These are phyloP conservation scores for Pleurotus salmoneostramineus DNA, from an alignment of 768 basidiomycete genomes.

Conservation along the genomic window DNA sequence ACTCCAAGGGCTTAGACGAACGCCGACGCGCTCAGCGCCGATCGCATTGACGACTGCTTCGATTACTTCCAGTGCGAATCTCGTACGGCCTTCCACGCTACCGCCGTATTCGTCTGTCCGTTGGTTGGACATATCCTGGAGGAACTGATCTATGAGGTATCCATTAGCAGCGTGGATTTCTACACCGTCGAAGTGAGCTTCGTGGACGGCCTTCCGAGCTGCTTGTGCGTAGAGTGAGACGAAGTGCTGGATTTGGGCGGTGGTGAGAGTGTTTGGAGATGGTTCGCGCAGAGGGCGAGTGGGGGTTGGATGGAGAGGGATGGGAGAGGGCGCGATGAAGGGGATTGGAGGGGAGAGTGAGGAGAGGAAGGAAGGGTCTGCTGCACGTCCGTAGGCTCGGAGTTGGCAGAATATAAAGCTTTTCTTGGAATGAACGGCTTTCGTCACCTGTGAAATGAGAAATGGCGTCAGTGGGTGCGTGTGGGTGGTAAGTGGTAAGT, in stretches of 20 bases:
- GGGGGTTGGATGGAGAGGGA: slow-evolving; percentile 9
- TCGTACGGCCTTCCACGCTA: slow-evolving; percentile 40
- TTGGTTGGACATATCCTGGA: slow-evolving; percentile 36
- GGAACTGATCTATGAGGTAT: slow-evolving; percentile 42
- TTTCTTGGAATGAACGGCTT: slow-evolving; percentile 39
- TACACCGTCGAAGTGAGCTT: slow-evolving; percentile 54
- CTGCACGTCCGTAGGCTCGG: slow-evolving; percentile 42
- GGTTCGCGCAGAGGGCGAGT: no score
- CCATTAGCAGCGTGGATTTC: slow-evolving; percentile 24
- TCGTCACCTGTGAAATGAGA: slow-evolving; percentile 30
- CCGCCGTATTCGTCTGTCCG: slow-evolving; percentile 55
- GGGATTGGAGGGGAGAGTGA: not conserved
- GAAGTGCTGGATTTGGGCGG: slow-evolving; percentile 34
- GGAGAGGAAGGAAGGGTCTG: slow-evolving; percentile 10
- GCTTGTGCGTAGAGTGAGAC: slow-evolving; percentile 37
- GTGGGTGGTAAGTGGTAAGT: not conserved
- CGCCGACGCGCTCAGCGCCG: slow-evolving; percentile 38
- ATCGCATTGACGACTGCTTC: slow-evolving; percentile 38
- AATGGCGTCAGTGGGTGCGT: not conserved
- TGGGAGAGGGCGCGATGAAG: not conserved
- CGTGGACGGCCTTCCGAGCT: slow-evolving; percentile 36
- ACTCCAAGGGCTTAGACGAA: slow-evolving; percentile 46
- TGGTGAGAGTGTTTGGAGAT: slow-evolving; percentile 22
- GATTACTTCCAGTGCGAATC: slow-evolving; percentile 44
- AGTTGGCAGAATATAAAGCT: slow-evolving; percentile 41